phyloP scores from a whole-genome alignment of 129 eudicot genomes.

The sunflower (Helianthus annuus) region HanXRQr2.0-SUNRISE NC_035449.2:167672541-167673040 shows the following conservation, averaged over 20 bases:
- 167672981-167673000: slow-evolving; percentile 22
- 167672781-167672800: not conserved
- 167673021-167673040: slow-evolving; percentile 29
- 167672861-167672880: slow-evolving; percentile 9
- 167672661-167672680: slow-evolving; percentile 16
- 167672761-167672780: not conserved
- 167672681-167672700: slow-evolving; percentile 7
- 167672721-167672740: slow-evolving; percentile 5
- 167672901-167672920: slow-evolving; percentile 11
- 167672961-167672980: slow-evolving; percentile 23
- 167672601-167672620: not conserved
- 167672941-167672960: slow-evolving; percentile 16
- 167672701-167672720: slow-evolving; percentile 22
- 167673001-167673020: slow-evolving; percentile 6
- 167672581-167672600: slow-evolving; percentile 7
- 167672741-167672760: not conserved
- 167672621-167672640: not conserved
- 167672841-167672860: slow-evolving; percentile 13
- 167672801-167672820: slow-evolving; percentile 13
- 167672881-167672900: not conserved
- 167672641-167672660: slow-evolving; percentile 4
- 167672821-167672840: slow-evolving; percentile 4
- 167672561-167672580: slow-evolving; percentile 31
- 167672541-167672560: not conserved
- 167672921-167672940: not conserved